phyloP scores from a whole-genome alignment of 768 basidiomycete species.

The Glaciozyma martinii region DNA sequence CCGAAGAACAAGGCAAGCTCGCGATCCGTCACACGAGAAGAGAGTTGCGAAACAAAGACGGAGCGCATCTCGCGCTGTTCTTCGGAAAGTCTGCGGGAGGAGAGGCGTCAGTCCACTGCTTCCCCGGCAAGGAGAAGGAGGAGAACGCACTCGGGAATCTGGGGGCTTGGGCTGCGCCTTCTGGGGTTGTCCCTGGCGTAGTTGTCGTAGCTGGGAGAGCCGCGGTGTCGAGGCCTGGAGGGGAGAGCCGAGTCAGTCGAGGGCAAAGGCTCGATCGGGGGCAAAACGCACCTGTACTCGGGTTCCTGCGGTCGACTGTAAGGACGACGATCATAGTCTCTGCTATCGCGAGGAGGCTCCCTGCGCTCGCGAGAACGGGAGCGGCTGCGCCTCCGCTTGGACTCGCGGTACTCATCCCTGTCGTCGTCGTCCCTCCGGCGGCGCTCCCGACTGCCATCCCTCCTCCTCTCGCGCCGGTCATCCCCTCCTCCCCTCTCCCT shows the following conservation, averaged over 20 bases:
- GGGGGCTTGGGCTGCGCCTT: background rate
- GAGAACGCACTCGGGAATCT: background rate
- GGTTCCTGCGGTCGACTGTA: background rate
- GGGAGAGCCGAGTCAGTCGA: background rate
- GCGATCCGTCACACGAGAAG: slow-evolving; percentile 88
- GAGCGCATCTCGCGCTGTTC: slow-evolving; percentile 98
- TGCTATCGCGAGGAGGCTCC: background rate
- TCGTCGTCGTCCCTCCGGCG: background rate
- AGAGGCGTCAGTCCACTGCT: background rate
- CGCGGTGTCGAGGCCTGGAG: background rate
- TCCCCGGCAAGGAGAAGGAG: too few species aligned
- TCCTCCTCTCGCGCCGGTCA: background rate
- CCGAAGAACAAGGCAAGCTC: slow-evolving; percentile 99
- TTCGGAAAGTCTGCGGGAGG: slow-evolving; percentile 42
- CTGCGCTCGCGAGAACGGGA: background rate
- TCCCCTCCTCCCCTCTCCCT: background rate
- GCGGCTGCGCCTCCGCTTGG: slow-evolving; percentile 1
- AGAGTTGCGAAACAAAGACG: slow-evolving; percentile 96
- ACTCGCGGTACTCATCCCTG: background rate
- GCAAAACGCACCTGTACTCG: background rate
- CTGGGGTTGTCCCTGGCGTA: background rate
- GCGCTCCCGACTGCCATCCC: background rate
- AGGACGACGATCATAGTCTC: background rate
- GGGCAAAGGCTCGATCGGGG: background rate
- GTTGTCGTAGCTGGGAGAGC: slow-evolving; percentile 1